Percentiles rank a stretch among this genome's conserved stretches.
Evolutionary conservation across 306 rosid genomes (phyloP).

Genomic region (Inga oerstediana): DNA sequence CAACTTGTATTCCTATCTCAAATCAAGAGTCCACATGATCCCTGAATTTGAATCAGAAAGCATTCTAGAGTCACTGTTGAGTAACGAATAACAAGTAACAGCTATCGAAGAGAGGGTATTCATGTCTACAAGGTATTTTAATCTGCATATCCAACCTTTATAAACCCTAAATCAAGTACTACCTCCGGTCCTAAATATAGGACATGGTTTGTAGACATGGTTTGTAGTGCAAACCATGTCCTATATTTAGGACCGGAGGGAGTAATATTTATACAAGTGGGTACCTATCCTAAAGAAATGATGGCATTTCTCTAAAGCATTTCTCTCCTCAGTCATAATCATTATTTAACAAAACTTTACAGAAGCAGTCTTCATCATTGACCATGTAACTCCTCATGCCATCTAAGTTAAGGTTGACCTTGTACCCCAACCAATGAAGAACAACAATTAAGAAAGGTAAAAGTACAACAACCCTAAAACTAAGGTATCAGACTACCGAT

Average conservation of each 20-base stretch:
- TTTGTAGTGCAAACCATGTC: too few relatives aligned
- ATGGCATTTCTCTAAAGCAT: neutral
- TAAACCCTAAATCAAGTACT: neutral
- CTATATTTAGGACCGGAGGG: too few relatives aligned
- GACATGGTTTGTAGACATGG: too few relatives aligned
- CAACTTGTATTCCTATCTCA: constrained; percentile 1
- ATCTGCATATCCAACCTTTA: neutral
- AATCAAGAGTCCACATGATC: constrained; percentile 16
- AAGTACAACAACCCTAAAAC: neutral
- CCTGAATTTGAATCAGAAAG: constrained; percentile 19
- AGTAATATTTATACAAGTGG: neutral
- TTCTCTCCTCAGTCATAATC: neutral
- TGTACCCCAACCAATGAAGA: neutral
- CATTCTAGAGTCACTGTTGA: neutral
- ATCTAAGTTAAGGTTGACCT: neutral
- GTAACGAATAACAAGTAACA: neutral
- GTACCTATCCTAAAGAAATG: neutral
- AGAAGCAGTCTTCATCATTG: neutral
- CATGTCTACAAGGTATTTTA: neutral
- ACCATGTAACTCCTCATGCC: neutral
- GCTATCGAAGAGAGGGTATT: neutral
- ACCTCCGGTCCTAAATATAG: too few relatives aligned
- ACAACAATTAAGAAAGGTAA: neutral
- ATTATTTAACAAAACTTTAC: neutral
- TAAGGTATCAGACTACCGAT: neutral